Conservation (phyloP, 257 asterid species). For the Lycium ferocissimum region DNA sequence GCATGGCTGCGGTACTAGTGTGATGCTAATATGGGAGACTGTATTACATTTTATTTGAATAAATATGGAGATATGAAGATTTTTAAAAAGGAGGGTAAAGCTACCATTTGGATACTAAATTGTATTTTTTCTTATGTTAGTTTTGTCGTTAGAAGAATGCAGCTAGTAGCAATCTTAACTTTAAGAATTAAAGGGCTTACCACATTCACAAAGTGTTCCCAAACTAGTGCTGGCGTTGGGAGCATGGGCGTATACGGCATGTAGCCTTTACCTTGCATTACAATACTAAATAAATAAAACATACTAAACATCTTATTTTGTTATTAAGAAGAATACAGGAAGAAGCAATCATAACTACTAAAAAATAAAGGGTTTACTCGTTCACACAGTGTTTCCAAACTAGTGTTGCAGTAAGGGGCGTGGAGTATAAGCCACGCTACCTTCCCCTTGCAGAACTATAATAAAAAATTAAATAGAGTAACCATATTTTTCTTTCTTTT, state of each 20-base stretch:
- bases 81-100: not conserved
- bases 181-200: not conserved
- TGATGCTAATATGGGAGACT: not conserved
- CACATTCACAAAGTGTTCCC: not conserved
- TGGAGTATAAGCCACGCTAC: not conserved
- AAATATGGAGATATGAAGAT: not conserved
- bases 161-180: not conserved
- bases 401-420: not conserved
- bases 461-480: not conserved
- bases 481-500: constrained; percentile 12
- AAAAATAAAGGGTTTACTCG: not conserved
- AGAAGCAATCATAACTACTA: not conserved
- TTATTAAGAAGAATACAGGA: not conserved
- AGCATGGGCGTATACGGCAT: not conserved
- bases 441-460: not conserved
- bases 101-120: constrained; percentile 7
- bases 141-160: constrained; percentile 2
- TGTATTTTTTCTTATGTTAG: not conserved
- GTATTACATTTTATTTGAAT: not conserved
- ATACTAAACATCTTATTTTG: not conserved
- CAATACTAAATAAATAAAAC: not conserved
- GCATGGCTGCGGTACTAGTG: not conserved
- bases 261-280: not conserved
- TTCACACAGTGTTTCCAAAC: constrained; percentile 15
- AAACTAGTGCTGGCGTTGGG: not conserved